Base-by-base conservation (phyloP, 208 protist species). In the Wallacemonas sp. region DNA sequence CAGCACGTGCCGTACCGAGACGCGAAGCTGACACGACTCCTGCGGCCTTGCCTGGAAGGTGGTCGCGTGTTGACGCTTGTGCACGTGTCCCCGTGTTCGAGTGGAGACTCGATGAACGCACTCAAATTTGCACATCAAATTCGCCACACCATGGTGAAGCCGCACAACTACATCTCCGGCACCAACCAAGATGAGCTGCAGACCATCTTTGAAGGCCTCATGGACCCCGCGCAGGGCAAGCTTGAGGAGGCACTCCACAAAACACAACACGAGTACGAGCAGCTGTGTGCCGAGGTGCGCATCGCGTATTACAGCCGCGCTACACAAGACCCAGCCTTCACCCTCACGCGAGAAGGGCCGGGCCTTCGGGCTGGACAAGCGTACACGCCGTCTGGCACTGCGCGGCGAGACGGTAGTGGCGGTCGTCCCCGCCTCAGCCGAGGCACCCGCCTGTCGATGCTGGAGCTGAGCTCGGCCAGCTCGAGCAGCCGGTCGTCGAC, bases 1-100 rank as follows among this genome's bases (percentile, higher is more conserved):
- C 75, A 70, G 21, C 90, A 96, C 62, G 66, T 97, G n/a, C 94
- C 94, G 27, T 97, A 97, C 74, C 79, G 94, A 30, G 94, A 98
- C 68, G 89, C 89, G 3, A 96, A 96, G 70, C 78, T 98, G 30
- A 98, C 94, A 15, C 79, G 91, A 30, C 65, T 98, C 26, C 77
- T 98, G 39, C 85, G 88, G 2, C 88, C 91, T 9, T 96, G 91
- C 55, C 75, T 96, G 2, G 81, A 94, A 62, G 73, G 73, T 11
- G 91, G 91, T 15, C 84, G 80, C 11, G 88, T 96, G 59, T 73
- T 94, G 33, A 78, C 71, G 2, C 75, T 96, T 9, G 88, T 94
- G 26, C 91, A 96, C 70, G 86, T 93, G 6, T 34, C 91, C 5
- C 91, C 91, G 17, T 93, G 86, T 49, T 84, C 80, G 2, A 74